Percentiles rank a stretch among this genome's conserved stretches.
Conservation (phyloP, 371 early-diverging fungal species). For the Mucor ambiguus region DNA sequence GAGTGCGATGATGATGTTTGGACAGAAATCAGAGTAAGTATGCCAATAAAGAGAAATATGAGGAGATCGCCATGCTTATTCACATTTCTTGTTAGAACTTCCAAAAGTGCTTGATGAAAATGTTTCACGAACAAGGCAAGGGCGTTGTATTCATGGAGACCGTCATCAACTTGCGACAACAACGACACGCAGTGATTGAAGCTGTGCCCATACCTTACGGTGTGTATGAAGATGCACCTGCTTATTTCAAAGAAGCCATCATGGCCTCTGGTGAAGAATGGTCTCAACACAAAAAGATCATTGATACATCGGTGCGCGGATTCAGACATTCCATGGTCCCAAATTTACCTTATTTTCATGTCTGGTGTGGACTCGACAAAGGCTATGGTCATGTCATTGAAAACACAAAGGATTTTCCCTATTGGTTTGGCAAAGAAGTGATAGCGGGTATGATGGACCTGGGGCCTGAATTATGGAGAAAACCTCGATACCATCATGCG, state of each 20-base stretch:
- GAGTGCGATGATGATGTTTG: conserved; percentile 91
- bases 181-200: conserved; percentile 88
- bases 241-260: conserved; percentile 88
- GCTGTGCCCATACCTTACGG: conserved; percentile 89
- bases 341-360: conserved; percentile 93
- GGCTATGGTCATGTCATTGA: conserved; percentile 98
- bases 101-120: conserved; percentile 89
- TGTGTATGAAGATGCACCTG: conserved; percentile 76
- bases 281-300: conserved; percentile 90
- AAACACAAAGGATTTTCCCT: conserved; percentile 72
- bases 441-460: conserved; percentile 83
- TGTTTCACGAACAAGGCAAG: conserved; percentile 73
- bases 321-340: conserved; percentile 74
- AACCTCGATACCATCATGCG: conserved; percentile 61
- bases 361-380: conserved; percentile 89
- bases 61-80: too few species aligned
- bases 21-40: conserved; percentile 84
- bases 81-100: conserved; percentile 68
- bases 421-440: conserved; percentile 85
- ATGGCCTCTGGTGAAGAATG: conserved; percentile 81
- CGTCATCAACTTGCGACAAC: conserved; percentile 69
- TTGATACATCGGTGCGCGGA: conserved; percentile 77
- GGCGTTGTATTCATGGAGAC: conserved; percentile 91
- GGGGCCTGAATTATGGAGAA: conserved; percentile 75
- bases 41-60: too few species aligned